A percentile compares a stretch with the other conserved stretches of the same genome.
phyloP scores from a whole-genome alignment of 2,329 filamentous ascomycete species.

The Allantophomopsis cytisporea region DNA sequence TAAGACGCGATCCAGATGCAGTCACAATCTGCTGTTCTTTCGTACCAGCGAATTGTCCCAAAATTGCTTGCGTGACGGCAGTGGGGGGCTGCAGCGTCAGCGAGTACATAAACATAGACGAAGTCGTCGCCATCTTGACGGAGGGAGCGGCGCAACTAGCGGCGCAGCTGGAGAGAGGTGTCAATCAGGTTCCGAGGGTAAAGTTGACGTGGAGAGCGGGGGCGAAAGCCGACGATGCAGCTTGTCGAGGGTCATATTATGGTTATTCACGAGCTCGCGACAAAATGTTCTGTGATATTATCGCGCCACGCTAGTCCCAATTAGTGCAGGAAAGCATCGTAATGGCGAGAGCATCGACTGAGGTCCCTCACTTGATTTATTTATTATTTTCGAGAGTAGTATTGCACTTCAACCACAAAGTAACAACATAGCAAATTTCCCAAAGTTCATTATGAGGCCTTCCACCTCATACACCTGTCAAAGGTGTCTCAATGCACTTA shows the following conservation, averaged over 20 bases:
- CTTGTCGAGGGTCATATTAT: constrained; percentile 4
- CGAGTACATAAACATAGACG: constrained; percentile 97
- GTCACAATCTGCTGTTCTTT: constrained; percentile 97
- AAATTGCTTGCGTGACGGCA: constrained; percentile 76
- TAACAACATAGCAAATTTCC: too few species aligned
- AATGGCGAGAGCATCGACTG: too few species aligned
- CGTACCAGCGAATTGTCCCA: constrained; percentile 90
- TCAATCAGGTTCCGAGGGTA: not conserved
- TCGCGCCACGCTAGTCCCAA: too few species aligned
- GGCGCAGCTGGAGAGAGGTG: constrained; percentile 9
- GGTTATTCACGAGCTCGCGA: too few species aligned
- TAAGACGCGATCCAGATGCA: constrained; percentile 79
- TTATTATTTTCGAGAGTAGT: too few species aligned
- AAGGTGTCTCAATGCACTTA: constrained; percentile 16
- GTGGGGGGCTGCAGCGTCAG: constrained; percentile 90
- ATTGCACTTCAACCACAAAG: too few species aligned
- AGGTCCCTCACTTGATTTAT: too few species aligned
- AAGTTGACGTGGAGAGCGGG: constrained; percentile 1
- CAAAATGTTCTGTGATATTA: too few species aligned
- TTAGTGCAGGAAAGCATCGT: too few species aligned
- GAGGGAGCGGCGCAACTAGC: constrained; percentile 11
- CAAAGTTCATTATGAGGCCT: constrained; percentile 8
- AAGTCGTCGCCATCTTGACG: constrained; percentile 81
- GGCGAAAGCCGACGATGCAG: constrained; percentile 11
- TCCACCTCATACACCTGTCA: constrained; percentile 16